Evolutionary conservation across 257 asterid species (phyloP).

Genomic region (Plantago ovata): DNA sequence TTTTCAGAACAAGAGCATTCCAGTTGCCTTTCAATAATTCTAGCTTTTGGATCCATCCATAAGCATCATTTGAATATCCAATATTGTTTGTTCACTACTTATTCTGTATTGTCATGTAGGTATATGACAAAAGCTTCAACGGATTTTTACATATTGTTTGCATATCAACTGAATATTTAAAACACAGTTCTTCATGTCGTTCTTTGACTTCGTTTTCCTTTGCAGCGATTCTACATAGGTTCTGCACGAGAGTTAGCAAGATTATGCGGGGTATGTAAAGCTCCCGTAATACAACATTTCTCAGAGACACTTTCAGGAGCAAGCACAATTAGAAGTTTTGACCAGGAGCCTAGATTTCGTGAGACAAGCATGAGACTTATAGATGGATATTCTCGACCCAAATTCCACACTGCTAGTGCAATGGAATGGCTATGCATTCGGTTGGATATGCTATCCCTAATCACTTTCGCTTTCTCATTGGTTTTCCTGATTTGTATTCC

Average conservation of each 20-base stretch:
- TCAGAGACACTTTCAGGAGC: slow-evolving; percentile 91
- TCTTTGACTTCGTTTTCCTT: slow-evolving; percentile 8
- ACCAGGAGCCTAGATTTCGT: slow-evolving; percentile 65
- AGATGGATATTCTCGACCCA: slow-evolving; percentile 79
- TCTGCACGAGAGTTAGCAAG: slow-evolving; percentile 88
- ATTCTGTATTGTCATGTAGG: no score
- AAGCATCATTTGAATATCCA: no score
- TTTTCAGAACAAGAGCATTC: no score
- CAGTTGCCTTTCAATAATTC: no score
- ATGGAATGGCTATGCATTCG: slow-evolving; percentile 98
- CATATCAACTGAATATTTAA: neutral
- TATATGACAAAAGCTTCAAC: no score
- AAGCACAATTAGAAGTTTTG: slow-evolving; percentile 75
- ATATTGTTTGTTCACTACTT: no score
- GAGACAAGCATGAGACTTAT: slow-evolving; percentile 64
- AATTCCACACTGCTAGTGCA: slow-evolving; percentile 65
- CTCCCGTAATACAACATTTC: slow-evolving; percentile 88
- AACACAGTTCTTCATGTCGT: neutral
- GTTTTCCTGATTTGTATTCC: slow-evolving; percentile 72
- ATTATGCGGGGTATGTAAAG: slow-evolving; percentile 75
- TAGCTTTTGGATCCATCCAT: no score
- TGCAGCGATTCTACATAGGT: slow-evolving; percentile 74
- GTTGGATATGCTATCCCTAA: slow-evolving; percentile 61
- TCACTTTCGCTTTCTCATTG: slow-evolving; percentile 63
- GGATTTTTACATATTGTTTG: no score